Base-by-base conservation (phyloP, 768 basidiomycete species). In the Gloeophyllum trabeum region DNA sequence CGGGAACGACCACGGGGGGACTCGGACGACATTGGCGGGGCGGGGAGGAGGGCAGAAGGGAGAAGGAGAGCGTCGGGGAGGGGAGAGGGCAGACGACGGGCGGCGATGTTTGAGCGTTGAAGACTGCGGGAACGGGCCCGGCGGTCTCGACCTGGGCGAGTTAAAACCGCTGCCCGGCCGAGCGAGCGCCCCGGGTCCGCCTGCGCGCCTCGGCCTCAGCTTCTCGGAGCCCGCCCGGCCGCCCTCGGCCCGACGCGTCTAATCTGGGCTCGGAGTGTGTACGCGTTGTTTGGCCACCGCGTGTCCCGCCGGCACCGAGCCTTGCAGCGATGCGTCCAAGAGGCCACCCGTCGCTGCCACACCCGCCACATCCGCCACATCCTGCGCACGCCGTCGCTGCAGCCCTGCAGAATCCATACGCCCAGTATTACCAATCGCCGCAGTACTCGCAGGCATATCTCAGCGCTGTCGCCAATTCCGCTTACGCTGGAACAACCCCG, bases 11-110 rank as follows among this genome's bases (percentile, higher is more conserved):
- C 28, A 32, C 28, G 28, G 53, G 71, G 63, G 44, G 70, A 71
- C 59, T 80, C 79, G 64, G 78, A 59, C 62, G 82, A 73, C 81
- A 85, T 85, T 63, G 54, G 54, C 58, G 55, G 48, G 53, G 51
- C 51, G 48, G 43, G 43, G 24, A 51, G 50, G 54, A 52, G 57
- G 57, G 57, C 55, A 58, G 54, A 51, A 57, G 51, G 53, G 44
- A 47, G 55, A 46, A 46, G 58, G 48, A 53, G 51, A 54, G 48
- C 43, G 50, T 43, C 43, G 55, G 43, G 48, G 47, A 49, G 47
- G 44, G 55, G 55, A 50, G 40, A n/a, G n/a, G n/a, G n/a, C n/a
- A n/a, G 52, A 43, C 54, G 44, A 48, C 51, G 55, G 44, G 51
- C 57, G 54, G 49, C 16, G 28, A 16, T 10, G 28, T 10, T 32